Evolutionary conservation across 2,329 filamentous ascomycete species (phyloP), one percentile per base, ranked within the genome.

Genomic region (Neofusicoccum umdonicola): DNA sequence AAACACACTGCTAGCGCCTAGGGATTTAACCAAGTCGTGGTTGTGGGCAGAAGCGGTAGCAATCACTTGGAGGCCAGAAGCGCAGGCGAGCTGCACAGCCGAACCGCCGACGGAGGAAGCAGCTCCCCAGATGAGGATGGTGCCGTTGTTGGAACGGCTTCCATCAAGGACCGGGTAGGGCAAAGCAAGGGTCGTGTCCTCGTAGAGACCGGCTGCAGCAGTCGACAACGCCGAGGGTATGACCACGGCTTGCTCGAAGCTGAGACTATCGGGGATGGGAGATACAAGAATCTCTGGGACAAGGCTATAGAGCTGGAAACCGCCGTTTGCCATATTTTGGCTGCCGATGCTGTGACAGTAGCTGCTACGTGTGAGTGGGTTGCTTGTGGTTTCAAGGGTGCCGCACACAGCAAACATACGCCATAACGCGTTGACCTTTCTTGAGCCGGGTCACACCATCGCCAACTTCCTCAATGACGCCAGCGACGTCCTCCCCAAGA

Each of bases 181-280:
- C 3, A 82, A 73, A 8, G 71, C 75, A 8, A 82, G 75, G 42
- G 75, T 71, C 51, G 74, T 71, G 17, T 73, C 69, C 65, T 75
- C 73, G 73, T 78, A 82, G 11, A 83, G 76, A 34, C 75, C 77
- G 13, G 73, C 71, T 19, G 78, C 71, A 15, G 80, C 79, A 4
- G 81, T 82, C 22, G 78, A 77, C 62, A 82, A 71, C 15, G 78
- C 78, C 11, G 82, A 72, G 0, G 81, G 80, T 1, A 83, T 74
- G 19, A 82, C 79, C 35, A 72, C 68, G 22, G 76, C 80, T 8
- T 76, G 66, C 11, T 68, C 74, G 68, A 72, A 82, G 54, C 75
- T 70, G 35, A 80, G 66, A 6, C 68, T 69, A 42, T 70, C 68
- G 0, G 80, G 80, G 51, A 82, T 76, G 51, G 75, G 74, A 4